phyloP scores from a whole-genome alignment of 1,284 basidiomycete genomes.

The Ustilago bromivora region DNA sequence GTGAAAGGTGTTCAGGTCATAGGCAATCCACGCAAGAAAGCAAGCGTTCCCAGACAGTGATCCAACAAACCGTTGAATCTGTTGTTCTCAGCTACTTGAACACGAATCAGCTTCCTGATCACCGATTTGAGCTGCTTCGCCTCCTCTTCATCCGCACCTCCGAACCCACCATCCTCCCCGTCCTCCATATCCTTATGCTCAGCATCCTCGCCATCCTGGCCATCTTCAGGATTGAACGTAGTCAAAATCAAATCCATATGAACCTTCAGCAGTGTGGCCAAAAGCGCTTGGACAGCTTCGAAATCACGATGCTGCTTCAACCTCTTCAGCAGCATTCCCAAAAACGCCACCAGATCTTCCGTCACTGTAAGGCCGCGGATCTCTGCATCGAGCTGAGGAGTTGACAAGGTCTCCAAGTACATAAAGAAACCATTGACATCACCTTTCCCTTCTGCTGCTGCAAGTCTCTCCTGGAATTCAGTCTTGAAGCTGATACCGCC shows the following conservation, averaged over 20 bases:
- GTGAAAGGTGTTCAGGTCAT: slow-evolving; percentile 39
- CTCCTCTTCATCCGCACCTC: slow-evolving; percentile 26
- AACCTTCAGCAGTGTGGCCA: slow-evolving; percentile 84
- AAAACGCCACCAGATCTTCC: slow-evolving; percentile 78
- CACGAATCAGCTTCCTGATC: slow-evolving; percentile 48
- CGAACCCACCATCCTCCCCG: slow-evolving; percentile 21
- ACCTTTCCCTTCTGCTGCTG: slow-evolving; percentile 35
- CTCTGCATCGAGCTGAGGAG: slow-evolving; percentile 90
- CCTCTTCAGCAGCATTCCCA: slow-evolving; percentile 80
- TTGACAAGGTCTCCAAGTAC: slow-evolving; percentile 86
- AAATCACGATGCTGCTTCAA: slow-evolving; percentile 87
- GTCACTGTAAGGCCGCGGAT: slow-evolving; percentile 80
- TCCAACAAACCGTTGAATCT: slow-evolving; percentile 61
- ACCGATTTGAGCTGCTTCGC: slow-evolving; percentile 42
- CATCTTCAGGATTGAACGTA: slow-evolving; percentile 72
- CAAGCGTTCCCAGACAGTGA: slow-evolving; percentile 64
- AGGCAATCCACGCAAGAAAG: slow-evolving; percentile 64
- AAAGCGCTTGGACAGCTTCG: slow-evolving; percentile 91
- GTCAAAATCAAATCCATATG: slow-evolving; percentile 77
- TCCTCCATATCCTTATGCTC: slow-evolving; percentile 27
- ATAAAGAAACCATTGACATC: slow-evolving; percentile 76
- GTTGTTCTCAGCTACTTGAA: slow-evolving; percentile 53
- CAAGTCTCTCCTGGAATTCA: slow-evolving; percentile 54
- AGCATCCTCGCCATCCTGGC: slow-evolving; percentile 76
- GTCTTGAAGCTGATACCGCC: slow-evolving; percentile 53